Conservation (phyloP, 257 asterid genomes). For the Primulina tabacum region DNA sequence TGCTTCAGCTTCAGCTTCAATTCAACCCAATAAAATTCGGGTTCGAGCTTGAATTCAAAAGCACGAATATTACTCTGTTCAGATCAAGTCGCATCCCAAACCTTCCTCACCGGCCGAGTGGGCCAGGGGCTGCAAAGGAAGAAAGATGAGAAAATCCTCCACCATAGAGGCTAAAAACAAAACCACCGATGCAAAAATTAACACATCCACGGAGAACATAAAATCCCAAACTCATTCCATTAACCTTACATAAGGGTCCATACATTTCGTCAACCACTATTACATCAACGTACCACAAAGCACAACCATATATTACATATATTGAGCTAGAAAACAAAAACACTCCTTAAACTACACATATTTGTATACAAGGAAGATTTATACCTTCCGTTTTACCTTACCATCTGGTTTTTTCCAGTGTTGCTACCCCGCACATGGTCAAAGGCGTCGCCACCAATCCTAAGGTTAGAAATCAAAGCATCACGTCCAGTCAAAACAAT, state of each 20-base stretch:
- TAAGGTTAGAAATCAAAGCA: constrained; percentile 71
- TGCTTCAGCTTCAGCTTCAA: not conserved
- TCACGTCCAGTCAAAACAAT: constrained; percentile 73
- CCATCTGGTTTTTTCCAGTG: constrained; percentile 37
- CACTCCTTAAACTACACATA: constrained; percentile 14
- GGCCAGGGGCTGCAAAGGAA: not conserved
- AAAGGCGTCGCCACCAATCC: constrained; percentile 49
- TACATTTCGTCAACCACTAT: not conserved
- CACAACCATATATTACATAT: constrained; percentile 9
- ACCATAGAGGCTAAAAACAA: not conserved
- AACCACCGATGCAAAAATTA: not conserved
- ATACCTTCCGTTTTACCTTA: constrained; percentile 39
- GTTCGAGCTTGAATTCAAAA: not conserved
- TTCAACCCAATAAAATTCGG: not conserved
- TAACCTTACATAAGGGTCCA: constrained; percentile 11
- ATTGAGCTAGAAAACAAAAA: constrained; percentile 21
- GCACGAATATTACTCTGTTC: not conserved
- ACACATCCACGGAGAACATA: not conserved
- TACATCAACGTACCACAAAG: constrained; percentile 12
- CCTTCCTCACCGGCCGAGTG: not conserved
- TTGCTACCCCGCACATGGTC: constrained; percentile 26
- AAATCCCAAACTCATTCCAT: not conserved
- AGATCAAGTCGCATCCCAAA: not conserved
- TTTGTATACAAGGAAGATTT: constrained; percentile 19
- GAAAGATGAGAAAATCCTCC: not conserved